Base-by-base conservation (phyloP, 371 early-diverging fungal genomes). In the Syncephalis fuscata region DNA sequence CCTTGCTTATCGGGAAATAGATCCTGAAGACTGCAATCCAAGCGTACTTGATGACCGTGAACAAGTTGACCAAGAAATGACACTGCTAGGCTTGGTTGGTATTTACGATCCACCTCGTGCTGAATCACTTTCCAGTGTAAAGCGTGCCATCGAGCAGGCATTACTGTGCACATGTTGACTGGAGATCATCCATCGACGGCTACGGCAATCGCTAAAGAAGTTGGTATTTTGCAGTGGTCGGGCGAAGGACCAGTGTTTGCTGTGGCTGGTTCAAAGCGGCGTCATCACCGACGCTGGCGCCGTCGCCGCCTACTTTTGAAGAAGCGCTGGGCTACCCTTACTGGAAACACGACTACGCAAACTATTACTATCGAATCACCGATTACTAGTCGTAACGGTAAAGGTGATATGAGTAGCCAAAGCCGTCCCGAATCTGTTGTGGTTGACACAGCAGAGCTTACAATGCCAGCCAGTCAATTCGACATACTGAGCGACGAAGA, bases 131-230 rank as follows among this genome's bases (percentile, higher is more conserved):
- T 67, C 60, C 8, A 87, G 90, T 38, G 89, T 93, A 21, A 66
- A 77, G 59, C 74, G 83, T 56, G 92, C 55, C 79, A 88, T 49
- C 58, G 63, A 24, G 94, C 95, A 15, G 93, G 95, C 39, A 92
- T 97, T 61, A 77, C 76, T 21, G 93, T 95, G 20, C 79, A 86
- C 53, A 93, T 95, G 92, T 70, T 94, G 22, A 95, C 95, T 0
- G 95, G 95, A 41, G 94, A 96, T 55, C 93, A 93, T 54, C 74
- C 83, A 3, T 77, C 80, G 19, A 96, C 94, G 0, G 96, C 96
- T 0, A 71, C 85, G 0, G 91, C 97, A 1, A 92, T 96, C 62
- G 93, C 94, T 10, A 75, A 77, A 41, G 79, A 93, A 55, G 79
- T 94, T 2, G 88, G 83, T 14, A 92, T 97, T 50, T 58, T 93